Evolutionary conservation across 2,329 filamentous ascomycete genomes (phyloP).

Genomic region (Fonsecaea pugnacius): DNA sequence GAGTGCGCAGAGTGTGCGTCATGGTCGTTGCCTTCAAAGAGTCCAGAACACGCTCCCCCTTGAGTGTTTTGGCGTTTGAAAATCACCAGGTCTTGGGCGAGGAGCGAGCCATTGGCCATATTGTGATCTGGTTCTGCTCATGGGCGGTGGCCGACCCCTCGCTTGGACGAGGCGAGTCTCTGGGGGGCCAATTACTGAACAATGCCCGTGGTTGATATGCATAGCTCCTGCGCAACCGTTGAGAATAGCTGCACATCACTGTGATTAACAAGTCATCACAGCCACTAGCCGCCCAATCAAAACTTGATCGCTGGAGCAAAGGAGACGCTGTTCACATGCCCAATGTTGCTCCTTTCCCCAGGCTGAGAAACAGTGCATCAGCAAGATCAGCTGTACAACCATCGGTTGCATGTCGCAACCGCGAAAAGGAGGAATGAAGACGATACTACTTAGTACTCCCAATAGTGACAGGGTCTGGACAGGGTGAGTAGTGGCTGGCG

Average conservation of each 20-base stretch:
- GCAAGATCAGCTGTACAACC: constrained; percentile 6
- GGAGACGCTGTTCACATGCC: neutral
- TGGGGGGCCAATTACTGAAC: constrained; percentile 4
- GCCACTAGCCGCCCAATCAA: neutral
- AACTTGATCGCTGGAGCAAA: neutral
- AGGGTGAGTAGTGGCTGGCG: constrained; percentile 3
- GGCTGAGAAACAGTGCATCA: neutral
- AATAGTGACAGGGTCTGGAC: neutral
- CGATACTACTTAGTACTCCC: neutral
- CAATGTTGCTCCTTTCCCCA: neutral
- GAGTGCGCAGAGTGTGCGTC: neutral
- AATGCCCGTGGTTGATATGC: neutral
- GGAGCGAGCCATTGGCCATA: neutral
- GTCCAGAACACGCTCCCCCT: neutral
- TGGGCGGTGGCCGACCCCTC: constrained; percentile 5
- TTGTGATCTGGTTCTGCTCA: constrained; percentile 2
- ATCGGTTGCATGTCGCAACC: constrained; percentile 7
- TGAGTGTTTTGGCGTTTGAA: neutral
- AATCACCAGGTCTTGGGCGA: neutral
- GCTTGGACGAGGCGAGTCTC: constrained; percentile 6
- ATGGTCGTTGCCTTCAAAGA: neutral
- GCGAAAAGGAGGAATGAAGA: neutral
- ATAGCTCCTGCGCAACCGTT: constrained; percentile 19
- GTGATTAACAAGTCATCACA: constrained; percentile 1
- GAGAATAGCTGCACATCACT: constrained; percentile 10